Evolutionary conservation across 2,329 filamentous ascomycete species (phyloP).

Genomic region (Macroventuria anomochaeta): DNA sequence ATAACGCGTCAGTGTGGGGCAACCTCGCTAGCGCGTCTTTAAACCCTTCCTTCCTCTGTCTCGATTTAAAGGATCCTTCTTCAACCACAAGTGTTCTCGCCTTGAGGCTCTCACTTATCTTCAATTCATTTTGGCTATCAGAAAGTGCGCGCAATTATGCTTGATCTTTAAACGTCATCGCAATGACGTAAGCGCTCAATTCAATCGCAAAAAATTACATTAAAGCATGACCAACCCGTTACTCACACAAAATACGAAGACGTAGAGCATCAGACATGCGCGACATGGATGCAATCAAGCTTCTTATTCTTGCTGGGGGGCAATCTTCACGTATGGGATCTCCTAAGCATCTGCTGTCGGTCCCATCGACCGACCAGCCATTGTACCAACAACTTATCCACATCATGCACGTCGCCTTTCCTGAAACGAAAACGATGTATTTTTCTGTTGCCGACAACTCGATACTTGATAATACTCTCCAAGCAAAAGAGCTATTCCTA

Average conservation of each 20-base stretch:
- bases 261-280: too few relatives aligned
- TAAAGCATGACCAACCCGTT: too few relatives aligned
- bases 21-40: not conserved
- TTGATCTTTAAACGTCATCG: not conserved
- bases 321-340: slow-evolving; percentile 11
- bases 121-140: too few relatives aligned
- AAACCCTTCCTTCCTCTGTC: not conserved
- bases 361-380: slow-evolving; percentile 2
- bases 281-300: not conserved
- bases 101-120: not conserved
- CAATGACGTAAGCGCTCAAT: not conserved
- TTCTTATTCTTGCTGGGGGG: slow-evolving; percentile 7
- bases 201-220: too few relatives aligned
- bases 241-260: not conserved
- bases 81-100: not conserved
- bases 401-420: not conserved
- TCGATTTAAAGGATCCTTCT: not conserved
- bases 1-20: not conserved
- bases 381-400: slow-evolving; percentile 3
- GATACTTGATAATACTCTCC: not conserved
- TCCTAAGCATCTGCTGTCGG: slow-evolving; percentile 8
- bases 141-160: not conserved
- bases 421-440: not conserved
- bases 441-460: not conserved
- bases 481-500: not conserved